These are phyloP conservation scores for Xylaria sp. DNA, from an alignment of 2,329 filamentous ascomycete species.

Conservation along the genomic window DNA sequence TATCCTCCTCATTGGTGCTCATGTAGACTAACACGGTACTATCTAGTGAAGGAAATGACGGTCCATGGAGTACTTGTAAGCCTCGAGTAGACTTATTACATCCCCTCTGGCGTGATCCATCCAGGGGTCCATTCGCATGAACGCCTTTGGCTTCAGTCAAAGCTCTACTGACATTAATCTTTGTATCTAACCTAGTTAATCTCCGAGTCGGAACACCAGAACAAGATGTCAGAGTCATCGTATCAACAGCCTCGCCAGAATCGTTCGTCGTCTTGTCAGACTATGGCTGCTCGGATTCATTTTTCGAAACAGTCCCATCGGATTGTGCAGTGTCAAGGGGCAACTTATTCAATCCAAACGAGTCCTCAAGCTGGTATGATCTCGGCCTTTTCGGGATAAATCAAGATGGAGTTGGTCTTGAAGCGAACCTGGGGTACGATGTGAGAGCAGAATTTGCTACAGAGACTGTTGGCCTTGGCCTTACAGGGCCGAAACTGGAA, in stretches of 20 bases:
- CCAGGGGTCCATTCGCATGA: no score
- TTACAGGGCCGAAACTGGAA: conserved; percentile 41
- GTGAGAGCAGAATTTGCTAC: conserved; percentile 38
- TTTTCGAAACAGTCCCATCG: conserved; percentile 41
- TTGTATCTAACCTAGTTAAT: no score
- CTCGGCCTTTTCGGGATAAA: conserved; percentile 45
- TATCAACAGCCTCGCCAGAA: conserved; percentile 48
- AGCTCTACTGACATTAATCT: background rate
- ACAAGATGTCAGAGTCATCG: conserved; percentile 45
- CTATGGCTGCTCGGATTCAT: conserved; percentile 40
- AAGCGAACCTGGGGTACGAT: conserved; percentile 46
- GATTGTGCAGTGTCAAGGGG: conserved; percentile 46
- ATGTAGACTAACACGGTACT: conserved; percentile 25
- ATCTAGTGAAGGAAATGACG: conserved; percentile 47
- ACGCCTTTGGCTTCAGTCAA: no score
- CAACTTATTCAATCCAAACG: conserved; percentile 42
- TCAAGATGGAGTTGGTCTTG: conserved; percentile 44
- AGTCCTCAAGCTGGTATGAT: conserved; percentile 45
- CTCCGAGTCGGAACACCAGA: conserved; percentile 46
- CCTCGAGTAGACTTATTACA: no score
- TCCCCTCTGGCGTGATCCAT: no score
- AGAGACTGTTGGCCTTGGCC: conserved; percentile 41
- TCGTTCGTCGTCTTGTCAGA: conserved; percentile 43
- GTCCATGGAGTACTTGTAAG: conserved; percentile 47
- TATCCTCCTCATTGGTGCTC: background rate